Percentiles rank a stretch among this genome's conserved stretches.
Conservation (phyloP, 192 early-diverging fungal species). For the Backusella australiensis region DNA sequence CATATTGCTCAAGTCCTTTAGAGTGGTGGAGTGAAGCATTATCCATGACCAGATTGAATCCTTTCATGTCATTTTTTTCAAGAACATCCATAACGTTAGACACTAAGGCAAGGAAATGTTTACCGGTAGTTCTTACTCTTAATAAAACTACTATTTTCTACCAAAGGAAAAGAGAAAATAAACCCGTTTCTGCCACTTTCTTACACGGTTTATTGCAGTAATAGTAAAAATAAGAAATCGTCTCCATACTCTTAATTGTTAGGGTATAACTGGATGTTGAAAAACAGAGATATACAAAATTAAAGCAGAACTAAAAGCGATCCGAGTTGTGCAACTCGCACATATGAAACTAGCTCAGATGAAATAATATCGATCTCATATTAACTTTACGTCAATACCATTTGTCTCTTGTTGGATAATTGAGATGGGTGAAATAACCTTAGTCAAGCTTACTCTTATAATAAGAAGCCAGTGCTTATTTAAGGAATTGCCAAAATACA, state of each 20-base stretch:
- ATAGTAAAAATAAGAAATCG: background rate
- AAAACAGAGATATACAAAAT: background rate
- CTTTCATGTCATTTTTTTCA: too few relatives aligned
- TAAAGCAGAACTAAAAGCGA: background rate
- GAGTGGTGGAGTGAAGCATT: too few relatives aligned
- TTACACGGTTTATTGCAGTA: background rate
- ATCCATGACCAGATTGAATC: too few relatives aligned
- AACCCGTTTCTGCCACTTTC: background rate
- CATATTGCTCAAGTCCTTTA: too few relatives aligned
- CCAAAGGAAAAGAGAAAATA: background rate
- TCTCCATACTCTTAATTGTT: background rate
- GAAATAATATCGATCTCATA: background rate
- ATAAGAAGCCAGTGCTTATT: too few relatives aligned
- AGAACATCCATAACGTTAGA: too few relatives aligned
- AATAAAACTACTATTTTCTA: background rate
- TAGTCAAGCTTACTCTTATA: background rate
- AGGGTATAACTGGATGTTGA: background rate
- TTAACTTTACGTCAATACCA: background rate
- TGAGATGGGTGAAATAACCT: background rate
- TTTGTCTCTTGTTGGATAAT: background rate
- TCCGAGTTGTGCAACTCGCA: background rate
- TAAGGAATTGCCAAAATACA: too few relatives aligned
- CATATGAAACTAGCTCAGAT: background rate
- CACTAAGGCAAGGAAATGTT: too few relatives aligned
- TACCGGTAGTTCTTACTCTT: background rate